Evolutionary conservation across 495 filamentous ascomycete genomes (phyloP).

Genomic region (Penicillium riverlandense): DNA sequence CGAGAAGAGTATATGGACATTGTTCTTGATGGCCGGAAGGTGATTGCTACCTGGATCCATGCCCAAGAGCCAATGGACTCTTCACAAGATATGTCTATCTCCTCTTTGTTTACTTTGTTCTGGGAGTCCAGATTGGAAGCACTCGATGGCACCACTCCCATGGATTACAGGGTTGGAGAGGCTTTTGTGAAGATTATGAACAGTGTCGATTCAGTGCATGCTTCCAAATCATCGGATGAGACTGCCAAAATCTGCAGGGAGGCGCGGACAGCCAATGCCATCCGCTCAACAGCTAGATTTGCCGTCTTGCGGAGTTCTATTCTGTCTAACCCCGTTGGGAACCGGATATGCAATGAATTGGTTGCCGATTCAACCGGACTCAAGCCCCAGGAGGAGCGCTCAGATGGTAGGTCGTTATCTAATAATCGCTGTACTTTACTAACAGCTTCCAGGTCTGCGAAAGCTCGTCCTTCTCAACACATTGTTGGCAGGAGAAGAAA

Average conservation of each 20-base stretch:
- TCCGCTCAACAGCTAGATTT: constrained; percentile 36
- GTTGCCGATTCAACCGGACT: constrained; percentile 52
- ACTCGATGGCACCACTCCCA: constrained; percentile 22
- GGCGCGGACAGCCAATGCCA: constrained; percentile 27
- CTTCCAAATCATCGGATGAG: constrained; percentile 23
- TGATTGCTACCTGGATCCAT: constrained; percentile 44
- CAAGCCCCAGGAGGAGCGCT: constrained; percentile 28
- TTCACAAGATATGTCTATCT: constrained; percentile 8
- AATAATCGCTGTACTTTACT: constrained; percentile 2
- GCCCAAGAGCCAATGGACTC: constrained; percentile 10
- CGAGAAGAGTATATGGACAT: constrained; percentile 56
- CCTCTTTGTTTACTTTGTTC: constrained; percentile 18
- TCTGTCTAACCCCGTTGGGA: constrained; percentile 29
- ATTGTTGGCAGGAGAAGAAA: constrained; percentile 45
- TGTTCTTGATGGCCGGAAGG: constrained; percentile 46
- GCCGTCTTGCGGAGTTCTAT: constrained; percentile 26
- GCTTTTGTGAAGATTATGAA: constrained; percentile 36
- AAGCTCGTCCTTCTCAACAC: constrained; percentile 53
- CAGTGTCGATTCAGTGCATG: constrained; percentile 15
- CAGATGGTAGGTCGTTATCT: constrained; percentile 30
- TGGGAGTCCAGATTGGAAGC: constrained; percentile 31
- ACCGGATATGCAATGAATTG: constrained; percentile 49
- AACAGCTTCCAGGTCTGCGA: constrained; percentile 33
- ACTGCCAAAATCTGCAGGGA: constrained; percentile 29
- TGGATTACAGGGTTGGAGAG: constrained; percentile 32